phyloP scores from a whole-genome alignment of 495 filamentous ascomycete genomes.

The Lepidopterella palustris region DNA sequence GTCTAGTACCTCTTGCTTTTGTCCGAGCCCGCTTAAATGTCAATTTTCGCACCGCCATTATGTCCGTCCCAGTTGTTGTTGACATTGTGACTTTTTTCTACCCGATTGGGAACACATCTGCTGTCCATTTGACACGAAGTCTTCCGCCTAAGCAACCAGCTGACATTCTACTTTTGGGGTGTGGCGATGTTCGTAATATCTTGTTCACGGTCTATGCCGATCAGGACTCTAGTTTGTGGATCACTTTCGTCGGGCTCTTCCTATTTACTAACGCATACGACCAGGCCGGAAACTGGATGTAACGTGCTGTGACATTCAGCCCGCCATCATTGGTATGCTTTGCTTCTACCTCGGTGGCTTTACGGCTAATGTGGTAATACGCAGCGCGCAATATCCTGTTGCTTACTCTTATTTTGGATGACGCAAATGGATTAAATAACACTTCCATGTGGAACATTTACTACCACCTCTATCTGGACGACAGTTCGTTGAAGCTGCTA shows the following conservation, averaged over 20 bases:
- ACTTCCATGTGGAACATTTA: constrained; percentile 49
- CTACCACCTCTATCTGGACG: constrained; percentile 46
- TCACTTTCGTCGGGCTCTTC: constrained; percentile 1
- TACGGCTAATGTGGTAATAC: background rate
- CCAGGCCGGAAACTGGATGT: constrained; percentile 26
- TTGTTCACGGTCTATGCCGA: constrained; percentile 17
- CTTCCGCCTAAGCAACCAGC: constrained; percentile 44
- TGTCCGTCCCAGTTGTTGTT: too few species aligned
- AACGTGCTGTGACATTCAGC: constrained; percentile 47
- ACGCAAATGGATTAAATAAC: background rate
- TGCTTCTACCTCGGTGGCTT: too few species aligned
- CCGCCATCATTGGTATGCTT: constrained; percentile 43
- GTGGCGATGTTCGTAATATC: constrained; percentile 23
- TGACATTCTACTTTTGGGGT: constrained; percentile 45
- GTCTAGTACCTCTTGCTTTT: too few species aligned
- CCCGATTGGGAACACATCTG: constrained; percentile 47
- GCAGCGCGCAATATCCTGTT: constrained; percentile 50
- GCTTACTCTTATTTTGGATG: constrained; percentile 42
- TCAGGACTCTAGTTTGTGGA: background rate
- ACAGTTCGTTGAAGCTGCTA: constrained; percentile 34
- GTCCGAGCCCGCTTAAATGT: too few species aligned
- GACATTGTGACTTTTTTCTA: constrained; percentile 37
- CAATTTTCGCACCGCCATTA: too few species aligned
- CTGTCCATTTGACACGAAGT: constrained; percentile 43
- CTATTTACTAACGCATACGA: constrained; percentile 9